These are phyloP conservation scores for Tuber aestivum DNA, from an alignment of 495 filamentous ascomycete species.

Conservation along the genomic window DNA sequence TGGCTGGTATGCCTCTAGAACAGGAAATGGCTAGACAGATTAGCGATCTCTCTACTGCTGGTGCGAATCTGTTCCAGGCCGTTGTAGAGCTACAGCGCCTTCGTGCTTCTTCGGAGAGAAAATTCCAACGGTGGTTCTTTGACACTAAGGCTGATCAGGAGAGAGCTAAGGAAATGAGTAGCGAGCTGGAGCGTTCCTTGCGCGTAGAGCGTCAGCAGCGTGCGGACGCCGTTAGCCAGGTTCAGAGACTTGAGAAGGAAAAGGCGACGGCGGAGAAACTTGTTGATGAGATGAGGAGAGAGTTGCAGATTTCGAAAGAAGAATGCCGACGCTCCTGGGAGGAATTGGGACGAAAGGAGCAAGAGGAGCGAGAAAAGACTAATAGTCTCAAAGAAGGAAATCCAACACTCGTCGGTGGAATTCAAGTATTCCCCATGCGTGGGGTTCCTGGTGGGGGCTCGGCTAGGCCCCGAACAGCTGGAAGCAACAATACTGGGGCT, in stretches of 20 bases:
- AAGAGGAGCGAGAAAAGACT: slow-evolving; percentile 90
- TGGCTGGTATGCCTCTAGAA: slow-evolving; percentile 72
- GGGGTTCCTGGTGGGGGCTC: slow-evolving; percentile 58
- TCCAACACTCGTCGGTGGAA: slow-evolving; percentile 81
- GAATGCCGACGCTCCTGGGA: slow-evolving; percentile 96
- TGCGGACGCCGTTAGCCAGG: slow-evolving; percentile 58
- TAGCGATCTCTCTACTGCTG: slow-evolving; percentile 88
- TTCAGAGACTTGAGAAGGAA: slow-evolving; percentile 60
- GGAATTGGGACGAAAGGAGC: slow-evolving; percentile 86
- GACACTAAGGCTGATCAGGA: slow-evolving; percentile 87
- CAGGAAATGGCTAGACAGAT: slow-evolving; percentile 89
- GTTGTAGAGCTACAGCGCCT: slow-evolving; percentile 95
- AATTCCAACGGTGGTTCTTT: slow-evolving; percentile 98
- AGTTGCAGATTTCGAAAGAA: slow-evolving; percentile 90
- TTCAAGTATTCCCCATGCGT: slow-evolving; percentile 86
- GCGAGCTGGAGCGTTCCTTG: slow-evolving; percentile 66
- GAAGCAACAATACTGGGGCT: slow-evolving; percentile 33
- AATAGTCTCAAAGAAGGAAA: slow-evolving; percentile 77
- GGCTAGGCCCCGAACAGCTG: slow-evolving; percentile 38
- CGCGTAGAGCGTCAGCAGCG: slow-evolving; percentile 64
- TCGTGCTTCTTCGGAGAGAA: slow-evolving; percentile 88
- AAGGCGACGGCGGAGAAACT: slow-evolving; percentile 65
- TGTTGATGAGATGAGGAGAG: slow-evolving; percentile 77
- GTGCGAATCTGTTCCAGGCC: slow-evolving; percentile 94
- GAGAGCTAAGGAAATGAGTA: slow-evolving; percentile 74